phyloP scores from a whole-genome alignment of 768 basidiomycete genomes.

The Hirschioporus abietinus region DNA sequence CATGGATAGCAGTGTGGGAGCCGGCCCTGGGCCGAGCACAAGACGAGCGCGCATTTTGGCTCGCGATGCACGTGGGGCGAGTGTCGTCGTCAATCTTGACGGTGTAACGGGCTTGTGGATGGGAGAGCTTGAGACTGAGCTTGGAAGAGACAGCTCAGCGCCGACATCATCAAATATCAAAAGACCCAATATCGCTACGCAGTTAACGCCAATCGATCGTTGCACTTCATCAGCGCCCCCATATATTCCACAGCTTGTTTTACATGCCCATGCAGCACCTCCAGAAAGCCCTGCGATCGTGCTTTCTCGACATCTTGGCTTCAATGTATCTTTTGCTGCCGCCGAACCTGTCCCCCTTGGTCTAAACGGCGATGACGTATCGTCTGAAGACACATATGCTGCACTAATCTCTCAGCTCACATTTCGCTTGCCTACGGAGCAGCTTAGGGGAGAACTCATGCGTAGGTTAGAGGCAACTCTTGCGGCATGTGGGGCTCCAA shows the following conservation, averaged over 20 bases:
- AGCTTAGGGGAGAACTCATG: not conserved
- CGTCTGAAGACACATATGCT: not conserved
- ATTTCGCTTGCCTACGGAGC: not conserved
- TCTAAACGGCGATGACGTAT: not conserved
- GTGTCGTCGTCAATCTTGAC: slow-evolving; percentile 48
- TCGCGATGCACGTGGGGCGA: slow-evolving; percentile 34
- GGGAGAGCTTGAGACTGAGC: slow-evolving; percentile 39
- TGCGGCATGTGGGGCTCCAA: not conserved
- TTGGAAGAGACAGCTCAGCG: slow-evolving; percentile 23
- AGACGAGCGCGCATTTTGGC: slow-evolving; percentile 15
- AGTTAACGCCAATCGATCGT: not conserved
- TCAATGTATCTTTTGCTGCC: slow-evolving; percentile 1
- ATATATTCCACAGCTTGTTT: no score
- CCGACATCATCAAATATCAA: not conserved
- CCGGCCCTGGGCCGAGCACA: not conserved
- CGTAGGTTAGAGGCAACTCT: not conserved
- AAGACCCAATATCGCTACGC: not conserved
- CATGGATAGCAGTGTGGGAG: not conserved
- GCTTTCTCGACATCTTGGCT: slow-evolving; percentile 4
- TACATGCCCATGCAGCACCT: not conserved
- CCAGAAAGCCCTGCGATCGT: slow-evolving; percentile 1
- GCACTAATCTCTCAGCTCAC: not conserved
- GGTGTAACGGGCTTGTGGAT: slow-evolving; percentile 61
- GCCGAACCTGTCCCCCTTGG: not conserved
- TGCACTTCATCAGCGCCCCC: not conserved